These are phyloP conservation scores for Tetrahymena borealis DNA, from an alignment of 73 alveolate genomes.

Conservation along the genomic window DNA sequence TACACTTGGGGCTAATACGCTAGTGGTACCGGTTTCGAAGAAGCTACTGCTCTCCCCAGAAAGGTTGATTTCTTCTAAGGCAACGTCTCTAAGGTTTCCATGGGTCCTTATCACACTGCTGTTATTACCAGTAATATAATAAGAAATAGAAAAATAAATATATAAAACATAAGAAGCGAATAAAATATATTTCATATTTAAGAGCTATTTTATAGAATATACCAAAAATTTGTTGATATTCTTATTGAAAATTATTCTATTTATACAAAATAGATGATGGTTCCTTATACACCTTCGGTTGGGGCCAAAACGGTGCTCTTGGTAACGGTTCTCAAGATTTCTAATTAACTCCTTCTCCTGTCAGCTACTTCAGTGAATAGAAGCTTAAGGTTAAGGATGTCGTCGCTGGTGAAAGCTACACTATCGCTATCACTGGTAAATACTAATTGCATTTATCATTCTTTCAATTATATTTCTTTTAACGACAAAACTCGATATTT, in stretches of 20 bases:
- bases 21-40: not conserved
- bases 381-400: not conserved
- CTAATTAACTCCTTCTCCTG: not conserved
- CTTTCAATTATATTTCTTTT: not conserved
- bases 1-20: constrained; percentile 1
- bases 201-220: too few relatives aligned
- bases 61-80: not conserved
- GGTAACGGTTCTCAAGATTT: not conserved
- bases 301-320: not conserved
- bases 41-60: not conserved
- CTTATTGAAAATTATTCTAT: too few relatives aligned
- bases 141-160: not conserved
- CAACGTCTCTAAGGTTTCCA: not conserved
- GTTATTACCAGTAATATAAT: not conserved
- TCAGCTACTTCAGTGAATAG: not conserved
- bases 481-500: not conserved
- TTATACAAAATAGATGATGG: not conserved
- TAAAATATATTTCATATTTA: too few relatives aligned
- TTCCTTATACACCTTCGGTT: not conserved
- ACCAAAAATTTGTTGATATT: too few relatives aligned
- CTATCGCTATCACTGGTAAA: not conserved
- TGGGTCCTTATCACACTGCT: constrained; percentile 4
- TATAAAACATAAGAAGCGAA: not conserved
- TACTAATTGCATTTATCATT: not conserved
- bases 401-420: not conserved